Evolutionary conservation across 805 yeast species (phyloP), one percentile per base, ranked within the genome.

Genomic region (Ogataea pilisensis): DNA sequence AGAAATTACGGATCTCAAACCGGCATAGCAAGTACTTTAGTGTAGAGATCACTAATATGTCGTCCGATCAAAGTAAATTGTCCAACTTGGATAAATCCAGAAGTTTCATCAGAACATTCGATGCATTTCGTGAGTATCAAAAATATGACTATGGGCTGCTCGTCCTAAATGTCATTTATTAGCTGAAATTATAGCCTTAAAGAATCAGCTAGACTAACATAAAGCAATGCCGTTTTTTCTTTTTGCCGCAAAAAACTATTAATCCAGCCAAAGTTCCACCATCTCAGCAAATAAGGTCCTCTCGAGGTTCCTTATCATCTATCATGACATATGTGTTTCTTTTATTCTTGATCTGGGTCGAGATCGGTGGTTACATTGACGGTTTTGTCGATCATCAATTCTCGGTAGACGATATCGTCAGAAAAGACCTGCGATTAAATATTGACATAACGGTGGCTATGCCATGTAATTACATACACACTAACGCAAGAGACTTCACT

Each of bases 371-470:
- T 12, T 86, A 73, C 58, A 68, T 90, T 42, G 95, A 93, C 40
- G 97, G 97, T 2, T 73, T 73, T 42, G 74, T 84, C 7, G 88
- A 82, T 53, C 85, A 82, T 49, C 85, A 82, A 50, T 93, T 86
- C 60, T 67, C 72, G 3, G 95, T 93, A 4, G 95, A 86, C 54
- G 69, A 72, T 27, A 65, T 68, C 3, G 64, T 87, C 13, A 64
- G 72, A 40, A 75, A 75, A 42, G 73, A 73, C 26, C 72, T 89
- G 41, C 73, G 73, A 33, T 72, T 93, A 35, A 90, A 93, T 57
- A 35, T 93, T 42, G 97, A 90, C 58, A 58, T 93, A 50, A 72
- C 83, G 21, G 83, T 93, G 35, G 82, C 82, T 7, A 83, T 84
- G 82, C 95, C 95, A 8, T 93, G 99, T 64, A 75, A 79, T 43